phyloP scores from a whole-genome alignment of 768 basidiomycete genomes.

The Panaeolus papilionaceus region DNA sequence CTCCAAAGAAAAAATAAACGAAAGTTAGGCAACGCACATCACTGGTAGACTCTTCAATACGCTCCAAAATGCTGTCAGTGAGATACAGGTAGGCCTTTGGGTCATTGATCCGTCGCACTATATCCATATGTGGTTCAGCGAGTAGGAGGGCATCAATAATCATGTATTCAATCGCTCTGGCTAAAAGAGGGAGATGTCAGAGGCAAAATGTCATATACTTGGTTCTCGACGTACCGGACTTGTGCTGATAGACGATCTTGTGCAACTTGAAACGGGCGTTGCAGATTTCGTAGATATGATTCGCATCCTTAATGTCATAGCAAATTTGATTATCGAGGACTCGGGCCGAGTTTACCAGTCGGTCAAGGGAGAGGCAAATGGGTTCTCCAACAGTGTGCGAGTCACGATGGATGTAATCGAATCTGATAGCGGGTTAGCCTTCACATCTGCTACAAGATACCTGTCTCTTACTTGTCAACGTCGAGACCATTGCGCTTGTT shows the following conservation, averaged over 20 bases:
- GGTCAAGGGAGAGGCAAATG: slow-evolving; percentile 57
- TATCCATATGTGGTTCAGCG: slow-evolving; percentile 69
- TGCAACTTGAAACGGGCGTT: slow-evolving; percentile 80
- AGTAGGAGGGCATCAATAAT: slow-evolving; percentile 74
- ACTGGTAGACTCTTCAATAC: slow-evolving; percentile 65
- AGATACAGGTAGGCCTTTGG: slow-evolving; percentile 67
- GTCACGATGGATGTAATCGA: slow-evolving; percentile 85
- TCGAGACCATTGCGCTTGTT: slow-evolving; percentile 85
- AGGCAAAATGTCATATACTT: not conserved
- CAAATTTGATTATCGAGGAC: slow-evolving; percentile 80
- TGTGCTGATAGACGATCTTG: slow-evolving; percentile 85
- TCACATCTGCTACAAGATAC: slow-evolving; percentile 7
- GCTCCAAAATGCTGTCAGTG: slow-evolving; percentile 69
- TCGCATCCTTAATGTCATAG: slow-evolving; percentile 83
- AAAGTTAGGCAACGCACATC: not conserved
- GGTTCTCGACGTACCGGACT: slow-evolving; percentile 56
- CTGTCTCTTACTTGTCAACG: slow-evolving; percentile 73
- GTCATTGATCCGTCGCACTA: slow-evolving; percentile 61
- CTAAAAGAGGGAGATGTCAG: slow-evolving; percentile 38
- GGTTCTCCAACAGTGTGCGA: slow-evolving; percentile 73
- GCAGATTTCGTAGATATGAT: slow-evolving; percentile 77
- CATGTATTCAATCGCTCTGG: slow-evolving; percentile 85
- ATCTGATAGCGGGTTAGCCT: slow-evolving; percentile 45
- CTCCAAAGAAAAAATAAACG: not conserved
- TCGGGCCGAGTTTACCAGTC: slow-evolving; percentile 75